Base-by-base conservation (phyloP, 1,139 yeast genomes). In the Zygosaccharomyces pseudobailii region DNA sequence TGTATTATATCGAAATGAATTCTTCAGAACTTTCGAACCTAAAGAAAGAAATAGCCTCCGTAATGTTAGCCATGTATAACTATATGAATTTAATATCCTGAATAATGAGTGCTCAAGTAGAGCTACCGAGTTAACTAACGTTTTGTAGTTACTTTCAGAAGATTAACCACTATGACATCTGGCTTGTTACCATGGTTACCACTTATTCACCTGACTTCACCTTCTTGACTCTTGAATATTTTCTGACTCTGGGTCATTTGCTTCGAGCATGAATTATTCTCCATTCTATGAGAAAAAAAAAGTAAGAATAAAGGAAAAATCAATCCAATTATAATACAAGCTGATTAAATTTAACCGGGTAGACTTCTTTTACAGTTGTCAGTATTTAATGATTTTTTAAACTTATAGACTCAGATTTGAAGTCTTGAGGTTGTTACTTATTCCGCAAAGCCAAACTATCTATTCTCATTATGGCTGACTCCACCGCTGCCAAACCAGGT, bases 401-500 rank as follows among this genome's bases (percentile, higher is more conserved):
- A 1, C 2, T 13, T n/a, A 30, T 30, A 19, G 17, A n/a, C 19
- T 2, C 17, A 13, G 17, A 13, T 13, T 13, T 13, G 17, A 13
- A 13, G 17, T 13, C 17, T 13, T 13, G 17, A 13, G 17, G 17
- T 13, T 13, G 3, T 7, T 5, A 27, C n/a, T 27, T 27, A 7
- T 27, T 3, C 8, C 30, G 4, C 5, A 27, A 6, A 27, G 30
- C 10, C 6, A 37, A 17, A 25, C 6, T 7, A 31, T 19, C 13
- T 20, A 37, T 6, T 6, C 9, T n/a, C 21, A 42, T 6, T n/a
- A 47, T 47, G 50, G 38, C 50, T 7, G 44, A 37, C 56, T 35
- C 67, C 10, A 35, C 33, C 21, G 13, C 19, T n/a, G 43, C 31
- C 8, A 63, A 59, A 40, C 68, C 86, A 45, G 94, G 92, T 42